Base-by-base conservation (phyloP, 352 stramenopile species). In the Phytophthora pseudosyringae region DNA sequence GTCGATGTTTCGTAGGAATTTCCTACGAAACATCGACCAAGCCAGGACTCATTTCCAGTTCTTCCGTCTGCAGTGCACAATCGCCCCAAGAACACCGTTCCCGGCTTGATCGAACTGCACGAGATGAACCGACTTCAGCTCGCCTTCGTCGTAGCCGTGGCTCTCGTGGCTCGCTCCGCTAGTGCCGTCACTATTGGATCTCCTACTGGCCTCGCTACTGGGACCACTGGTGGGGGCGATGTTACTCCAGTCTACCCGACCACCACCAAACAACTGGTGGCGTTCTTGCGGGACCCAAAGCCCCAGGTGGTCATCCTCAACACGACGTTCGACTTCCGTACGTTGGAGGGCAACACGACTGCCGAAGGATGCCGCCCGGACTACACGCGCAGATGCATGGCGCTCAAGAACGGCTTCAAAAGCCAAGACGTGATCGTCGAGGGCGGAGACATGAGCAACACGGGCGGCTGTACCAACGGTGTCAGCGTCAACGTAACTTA, bases 391-490 rank as follows among this genome's bases (percentile, higher is more conserved):
- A 26, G 11, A 11, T 74, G 66, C 21, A 58, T 74, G 6, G 66
- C 52, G 4, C 44, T 56, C 29, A 66, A 70, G 52, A 70, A 70
- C 25, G 66, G 66, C 25, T 67, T 57, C 49, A 65, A 74, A 43
- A 53, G 61, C 29, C 66, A 74, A 41, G 59, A 74, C 38, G 57
- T 61, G 18, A 74, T 74, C 36, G 21, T 74, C 13, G 41, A 81
- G 61, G 61, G 44, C 11, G 72, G 74, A 16, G 70, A 66, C 31
- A 79, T 83, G 59, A 61, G 54, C n/a, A 60, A 54, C 40, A 84
- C 73, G 1, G 73, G 78, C 13, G 78, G 78, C 15, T 83, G 74
- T 40, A 59, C 59, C 10, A 58, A 77, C 15, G 76, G 74, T 26
- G 58, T 57, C 29, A 33, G 46, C 1, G 69, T 82, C 25, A 72